phyloP scores from a whole-genome alignment of 2,329 filamentous ascomycete species.

The Penicillium expansum region DNA sequence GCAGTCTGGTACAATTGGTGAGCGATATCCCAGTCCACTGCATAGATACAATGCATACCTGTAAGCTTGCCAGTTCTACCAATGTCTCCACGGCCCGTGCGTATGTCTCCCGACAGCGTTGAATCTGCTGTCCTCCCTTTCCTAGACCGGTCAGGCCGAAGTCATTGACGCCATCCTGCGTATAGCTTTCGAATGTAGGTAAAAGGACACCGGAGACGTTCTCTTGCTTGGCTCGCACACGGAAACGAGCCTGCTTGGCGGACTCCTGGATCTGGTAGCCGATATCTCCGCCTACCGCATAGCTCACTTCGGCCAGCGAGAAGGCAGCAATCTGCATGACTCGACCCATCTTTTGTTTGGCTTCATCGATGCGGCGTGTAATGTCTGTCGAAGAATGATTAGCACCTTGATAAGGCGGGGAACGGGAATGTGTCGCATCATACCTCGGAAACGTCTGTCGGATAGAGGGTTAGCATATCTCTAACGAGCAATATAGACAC shows the following conservation, averaged over 20 bases:
- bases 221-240: constrained; percentile 91
- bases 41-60: constrained; percentile 48
- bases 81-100: constrained; percentile 91
- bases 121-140: constrained; percentile 95
- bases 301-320: constrained; percentile 94
- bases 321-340: constrained; percentile 99
- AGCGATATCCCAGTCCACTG: background rate
- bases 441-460: constrained; percentile 82
- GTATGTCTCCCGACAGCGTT: constrained; percentile 93
- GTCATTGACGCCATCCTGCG: constrained; percentile 85
- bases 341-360: constrained; percentile 97
- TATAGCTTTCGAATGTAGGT: constrained; percentile 88
- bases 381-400: constrained; percentile 63
- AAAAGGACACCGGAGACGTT: constrained; percentile 97
- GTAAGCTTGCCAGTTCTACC: constrained; percentile 89
- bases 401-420: constrained; percentile 26
- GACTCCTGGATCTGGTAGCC: constrained; percentile 97
- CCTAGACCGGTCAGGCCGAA: constrained; percentile 94
- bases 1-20: constrained; percentile 61
- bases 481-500: background rate
- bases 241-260: constrained; percentile 86
- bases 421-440: constrained; percentile 23
- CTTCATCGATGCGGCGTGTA: constrained; percentile 93
- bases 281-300: constrained; percentile 92
- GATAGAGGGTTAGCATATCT: constrained; percentile 21